These are phyloP conservation scores for Russula sp. DNA, from an alignment of 768 basidiomycete species.

Conservation along the genomic window DNA sequence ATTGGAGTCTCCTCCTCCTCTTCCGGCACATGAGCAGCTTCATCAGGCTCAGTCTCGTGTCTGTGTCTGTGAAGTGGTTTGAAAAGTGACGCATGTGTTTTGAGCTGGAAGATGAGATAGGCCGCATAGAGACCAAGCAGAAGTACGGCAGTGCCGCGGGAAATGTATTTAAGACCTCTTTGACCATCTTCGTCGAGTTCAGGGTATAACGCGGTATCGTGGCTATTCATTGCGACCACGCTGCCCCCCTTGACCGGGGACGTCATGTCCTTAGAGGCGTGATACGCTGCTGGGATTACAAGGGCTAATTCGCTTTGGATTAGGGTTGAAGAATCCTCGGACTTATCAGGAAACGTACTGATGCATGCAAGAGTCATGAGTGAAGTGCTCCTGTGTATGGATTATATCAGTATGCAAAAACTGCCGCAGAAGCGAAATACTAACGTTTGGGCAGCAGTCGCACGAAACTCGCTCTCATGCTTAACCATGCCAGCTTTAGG, in stretches of 20 bases:
- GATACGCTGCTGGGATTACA: constrained; percentile 88
- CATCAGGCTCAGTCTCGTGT: neutral
- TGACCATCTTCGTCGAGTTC: constrained; percentile 32
- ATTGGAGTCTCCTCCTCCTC: constrained; percentile 44
- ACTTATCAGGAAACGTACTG: constrained; percentile 47
- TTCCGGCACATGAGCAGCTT: constrained; percentile 33
- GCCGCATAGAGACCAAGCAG: constrained; percentile 70
- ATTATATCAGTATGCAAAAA: neutral
- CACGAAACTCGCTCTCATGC: constrained; percentile 69
- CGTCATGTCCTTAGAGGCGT: constrained; percentile 41
- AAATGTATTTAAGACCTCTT: constrained; percentile 67
- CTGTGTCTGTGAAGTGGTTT: constrained; percentile 26
- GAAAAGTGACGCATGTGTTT: constrained; percentile 68
- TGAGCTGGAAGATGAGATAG: constrained; percentile 40
- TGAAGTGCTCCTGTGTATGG: constrained; percentile 22
- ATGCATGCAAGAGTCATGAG: constrained; percentile 86
- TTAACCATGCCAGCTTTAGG: constrained; percentile 59
- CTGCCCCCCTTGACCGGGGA: neutral
- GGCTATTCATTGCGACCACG: constrained; percentile 15
- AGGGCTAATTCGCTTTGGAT: constrained; percentile 48
- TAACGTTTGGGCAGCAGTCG: constrained; percentile 84
- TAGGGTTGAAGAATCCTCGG: neutral
- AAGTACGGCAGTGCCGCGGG: constrained; percentile 75
- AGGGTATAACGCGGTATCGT: constrained; percentile 23
- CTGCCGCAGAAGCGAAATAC: constrained; percentile 32